Conservation (phyloP, 257 asterid genomes). For the Schizonepeta tenuifolia region DNA sequence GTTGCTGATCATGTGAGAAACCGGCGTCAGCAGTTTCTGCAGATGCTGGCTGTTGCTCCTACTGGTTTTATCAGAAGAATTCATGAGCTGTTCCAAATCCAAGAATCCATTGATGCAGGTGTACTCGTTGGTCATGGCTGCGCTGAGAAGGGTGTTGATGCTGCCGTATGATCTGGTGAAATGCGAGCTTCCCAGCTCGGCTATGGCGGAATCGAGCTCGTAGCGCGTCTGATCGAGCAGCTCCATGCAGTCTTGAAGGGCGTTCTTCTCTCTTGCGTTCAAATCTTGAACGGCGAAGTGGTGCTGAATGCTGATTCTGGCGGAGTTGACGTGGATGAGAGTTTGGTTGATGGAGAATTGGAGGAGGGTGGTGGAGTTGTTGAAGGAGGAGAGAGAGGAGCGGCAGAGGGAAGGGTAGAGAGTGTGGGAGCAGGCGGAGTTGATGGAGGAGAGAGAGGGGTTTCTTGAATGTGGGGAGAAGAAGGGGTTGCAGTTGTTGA, state of each 20-base stretch:
- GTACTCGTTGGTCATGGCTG: conserved; percentile 69
- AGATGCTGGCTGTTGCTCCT: conserved; percentile 38
- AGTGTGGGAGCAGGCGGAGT: conserved; percentile 49
- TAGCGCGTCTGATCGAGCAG: conserved; percentile 62
- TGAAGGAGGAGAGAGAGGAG: conserved; percentile 40
- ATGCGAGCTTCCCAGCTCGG: conserved; percentile 33
- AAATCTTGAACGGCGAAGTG: conserved; percentile 45
- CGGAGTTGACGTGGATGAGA: conserved; percentile 28
- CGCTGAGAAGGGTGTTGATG: conserved; percentile 63
- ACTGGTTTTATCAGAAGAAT: conserved; percentile 10
- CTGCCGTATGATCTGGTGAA: conserved; percentile 44
- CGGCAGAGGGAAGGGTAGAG: conserved; percentile 50
- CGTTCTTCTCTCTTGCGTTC: conserved; percentile 46
- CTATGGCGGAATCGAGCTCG: conserved; percentile 50
- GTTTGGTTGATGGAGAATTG: conserved; percentile 42
- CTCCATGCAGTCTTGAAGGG: conserved; percentile 58
- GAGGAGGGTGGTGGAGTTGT: conserved; percentile 37
- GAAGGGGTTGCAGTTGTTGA: conserved; percentile 3
- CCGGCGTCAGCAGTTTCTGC: conserved; percentile 51
- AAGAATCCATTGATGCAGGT: conserved; percentile 77
- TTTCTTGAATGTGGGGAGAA: conserved; percentile 22
- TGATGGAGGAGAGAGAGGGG: conserved; percentile 37
- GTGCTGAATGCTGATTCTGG: conserved; percentile 16
- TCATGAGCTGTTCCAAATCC: conserved; percentile 49
- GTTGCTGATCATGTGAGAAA: conserved; percentile 65